These are phyloP conservation scores for Yamagishiella unicocca DNA, from an alignment of 139 green algal species.

Conservation along the genomic window DNA sequence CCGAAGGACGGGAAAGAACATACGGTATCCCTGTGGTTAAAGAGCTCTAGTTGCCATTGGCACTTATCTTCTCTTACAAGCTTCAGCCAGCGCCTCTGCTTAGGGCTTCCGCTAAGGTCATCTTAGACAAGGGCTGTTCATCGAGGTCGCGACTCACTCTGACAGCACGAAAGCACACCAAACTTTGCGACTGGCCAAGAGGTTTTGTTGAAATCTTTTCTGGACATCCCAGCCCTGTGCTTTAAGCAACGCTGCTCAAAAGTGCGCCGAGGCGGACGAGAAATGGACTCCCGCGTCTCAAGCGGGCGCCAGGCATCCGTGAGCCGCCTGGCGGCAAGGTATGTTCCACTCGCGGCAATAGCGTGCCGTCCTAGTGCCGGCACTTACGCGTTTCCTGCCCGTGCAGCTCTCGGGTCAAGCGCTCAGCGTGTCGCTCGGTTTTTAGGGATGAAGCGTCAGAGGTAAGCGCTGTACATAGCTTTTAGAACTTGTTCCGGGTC, in stretches of 20 bases:
- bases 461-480: not conserved
- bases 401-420: not conserved
- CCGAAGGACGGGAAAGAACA: not conserved
- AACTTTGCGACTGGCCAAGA: not conserved
- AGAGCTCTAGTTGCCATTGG: not conserved
- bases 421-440: not conserved
- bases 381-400: not conserved
- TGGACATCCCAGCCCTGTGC: not conserved
- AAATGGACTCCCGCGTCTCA: constrained; percentile 14
- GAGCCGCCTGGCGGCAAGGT: not conserved
- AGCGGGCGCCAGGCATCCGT: not conserved
- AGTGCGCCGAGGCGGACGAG: not conserved
- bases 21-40: not conserved
- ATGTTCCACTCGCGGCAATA: too few species aligned
- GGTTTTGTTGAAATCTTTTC: not conserved
- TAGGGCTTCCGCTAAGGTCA: not conserved
- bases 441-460: not conserved
- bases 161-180: too few species aligned
- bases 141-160: too few species aligned
- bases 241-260: not conserved
- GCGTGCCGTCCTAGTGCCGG: not conserved
- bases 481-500: not conserved
- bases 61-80: not conserved
- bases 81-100: not conserved
- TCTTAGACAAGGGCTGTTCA: not conserved